Percentiles rank a stretch among this genome's conserved stretches.
phyloP scores from a whole-genome alignment of 495 filamentous ascomycete genomes.

The Clavariopsis aquatica region DNA sequence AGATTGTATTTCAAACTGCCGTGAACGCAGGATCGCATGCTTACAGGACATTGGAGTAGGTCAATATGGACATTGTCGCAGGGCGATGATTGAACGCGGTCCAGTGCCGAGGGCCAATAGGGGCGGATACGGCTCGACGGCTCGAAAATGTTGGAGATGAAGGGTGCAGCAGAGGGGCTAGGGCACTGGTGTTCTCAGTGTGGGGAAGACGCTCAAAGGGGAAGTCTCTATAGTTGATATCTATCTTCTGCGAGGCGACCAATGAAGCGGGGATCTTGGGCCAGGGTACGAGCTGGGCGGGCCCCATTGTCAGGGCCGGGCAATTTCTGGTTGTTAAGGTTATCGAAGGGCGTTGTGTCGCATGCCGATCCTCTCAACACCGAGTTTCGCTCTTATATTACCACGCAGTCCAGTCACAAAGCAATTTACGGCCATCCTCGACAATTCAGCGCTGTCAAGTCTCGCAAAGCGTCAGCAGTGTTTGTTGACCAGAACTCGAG shows the following conservation, averaged over 20 bases:
- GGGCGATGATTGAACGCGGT: neutral
- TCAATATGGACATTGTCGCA: neutral
- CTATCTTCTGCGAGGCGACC: neutral
- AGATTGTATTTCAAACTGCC: conserved; percentile 11
- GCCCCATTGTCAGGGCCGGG: conserved; percentile 1
- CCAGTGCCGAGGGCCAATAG: conserved; percentile 3
- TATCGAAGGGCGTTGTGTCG: neutral
- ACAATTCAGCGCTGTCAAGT: too few species aligned
- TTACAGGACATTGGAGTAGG: neutral
- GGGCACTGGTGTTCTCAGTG: neutral
- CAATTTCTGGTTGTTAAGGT: conserved; percentile 9
- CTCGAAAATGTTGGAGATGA: conserved; percentile 7
- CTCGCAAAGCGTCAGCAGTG: too few species aligned
- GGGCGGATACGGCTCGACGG: neutral
- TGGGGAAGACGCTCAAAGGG: neutral
- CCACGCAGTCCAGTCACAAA: neutral
- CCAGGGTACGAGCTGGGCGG: conserved; percentile 6
- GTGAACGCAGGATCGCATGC: neutral
- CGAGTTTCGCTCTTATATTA: neutral
- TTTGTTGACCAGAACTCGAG: too few species aligned
- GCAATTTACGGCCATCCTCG: too few species aligned
- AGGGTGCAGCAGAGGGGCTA: neutral
- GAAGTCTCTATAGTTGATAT: neutral
- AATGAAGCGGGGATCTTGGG: neutral
- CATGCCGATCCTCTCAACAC: neutral